phyloP scores from a whole-genome alignment of 2,329 filamentous ascomycete species.

The Chalara sp. region DNA sequence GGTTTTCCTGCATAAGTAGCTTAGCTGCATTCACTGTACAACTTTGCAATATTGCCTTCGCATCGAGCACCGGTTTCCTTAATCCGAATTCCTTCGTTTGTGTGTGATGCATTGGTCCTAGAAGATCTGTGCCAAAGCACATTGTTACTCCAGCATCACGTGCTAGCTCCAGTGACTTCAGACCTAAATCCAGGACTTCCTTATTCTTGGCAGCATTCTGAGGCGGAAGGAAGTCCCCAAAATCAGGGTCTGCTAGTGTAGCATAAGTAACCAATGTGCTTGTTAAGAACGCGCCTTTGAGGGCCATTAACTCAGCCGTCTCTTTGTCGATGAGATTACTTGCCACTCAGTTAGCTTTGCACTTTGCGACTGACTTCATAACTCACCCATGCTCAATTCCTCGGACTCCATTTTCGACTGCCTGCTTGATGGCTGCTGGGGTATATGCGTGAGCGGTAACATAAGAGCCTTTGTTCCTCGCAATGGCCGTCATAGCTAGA shows the following conservation, averaged over 20 bases:
- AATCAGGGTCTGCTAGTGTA: conserved; percentile 38
- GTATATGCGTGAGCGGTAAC: conserved; percentile 55
- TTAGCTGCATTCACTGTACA: conserved; percentile 46
- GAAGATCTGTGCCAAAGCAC: conserved; percentile 48
- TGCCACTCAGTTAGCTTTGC: too few relatives aligned
- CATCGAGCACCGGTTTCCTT: conserved; percentile 34
- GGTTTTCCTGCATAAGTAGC: conserved; percentile 38
- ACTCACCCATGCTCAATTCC: conserved; percentile 49
- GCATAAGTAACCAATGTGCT: conserved; percentile 48
- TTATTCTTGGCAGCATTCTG: conserved; percentile 42
- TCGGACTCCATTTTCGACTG: conserved; percentile 45
- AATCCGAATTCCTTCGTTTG: conserved; percentile 44
- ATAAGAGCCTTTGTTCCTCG: conserved; percentile 41
- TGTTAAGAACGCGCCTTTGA: conserved; percentile 41
- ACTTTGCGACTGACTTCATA: too few relatives aligned
- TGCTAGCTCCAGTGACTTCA: conserved; percentile 41
- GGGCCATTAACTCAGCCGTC: conserved; percentile 43
- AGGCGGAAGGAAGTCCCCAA: conserved; percentile 35
- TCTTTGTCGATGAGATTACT: conserved; percentile 52
- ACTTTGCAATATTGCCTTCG: conserved; percentile 39
- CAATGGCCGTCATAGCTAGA: conserved; percentile 43
- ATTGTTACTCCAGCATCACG: conserved; percentile 45
- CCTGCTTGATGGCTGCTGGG: conserved; percentile 44
- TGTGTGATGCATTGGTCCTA: conserved; percentile 41
- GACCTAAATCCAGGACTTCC: conserved; percentile 39